These are phyloP conservation scores for Ceratocystis ficicola DNA, from an alignment of 2,329 filamentous ascomycete species.

Conservation along the genomic window DNA sequence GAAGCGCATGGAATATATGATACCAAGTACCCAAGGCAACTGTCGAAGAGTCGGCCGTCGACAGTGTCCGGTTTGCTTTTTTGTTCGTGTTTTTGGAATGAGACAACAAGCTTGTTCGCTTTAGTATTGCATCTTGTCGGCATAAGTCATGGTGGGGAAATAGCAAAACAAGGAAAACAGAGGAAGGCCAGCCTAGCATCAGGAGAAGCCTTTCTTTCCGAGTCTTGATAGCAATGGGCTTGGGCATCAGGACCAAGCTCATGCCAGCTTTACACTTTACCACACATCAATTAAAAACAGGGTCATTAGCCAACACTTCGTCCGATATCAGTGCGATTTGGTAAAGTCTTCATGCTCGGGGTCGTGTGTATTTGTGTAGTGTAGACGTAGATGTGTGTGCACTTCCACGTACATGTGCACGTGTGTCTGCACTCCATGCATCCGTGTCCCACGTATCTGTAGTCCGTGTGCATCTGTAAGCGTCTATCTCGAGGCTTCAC, in stretches of 20 bases:
- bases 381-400: not conserved
- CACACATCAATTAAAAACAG: not conserved
- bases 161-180: not conserved
- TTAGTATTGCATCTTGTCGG: not conserved
- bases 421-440: too few relatives aligned
- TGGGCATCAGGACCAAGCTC: constrained; percentile 10
- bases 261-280: not conserved
- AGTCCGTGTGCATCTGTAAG: not conserved
- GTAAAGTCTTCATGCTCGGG: not conserved
- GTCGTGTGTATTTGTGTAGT: not conserved
- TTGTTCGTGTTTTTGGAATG: constrained; percentile 1
- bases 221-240: not conserved
- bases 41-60: constrained; percentile 11
- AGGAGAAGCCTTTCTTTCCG: not conserved
- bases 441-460: too few relatives aligned
- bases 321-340: not conserved
- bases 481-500: not conserved
- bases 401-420: too few relatives aligned
- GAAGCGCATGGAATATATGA: constrained; percentile 16
- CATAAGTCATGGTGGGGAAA: not conserved
- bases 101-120: not conserved
- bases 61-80: constrained; percentile 19
- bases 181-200: not conserved
- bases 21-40: constrained; percentile 16
- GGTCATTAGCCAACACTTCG: not conserved